Percentiles rank a stretch among this genome's conserved stretches.
Evolutionary conservation across 2,329 filamentous ascomycete genomes (phyloP).

Genomic region (Aspergillus brasiliensis): DNA sequence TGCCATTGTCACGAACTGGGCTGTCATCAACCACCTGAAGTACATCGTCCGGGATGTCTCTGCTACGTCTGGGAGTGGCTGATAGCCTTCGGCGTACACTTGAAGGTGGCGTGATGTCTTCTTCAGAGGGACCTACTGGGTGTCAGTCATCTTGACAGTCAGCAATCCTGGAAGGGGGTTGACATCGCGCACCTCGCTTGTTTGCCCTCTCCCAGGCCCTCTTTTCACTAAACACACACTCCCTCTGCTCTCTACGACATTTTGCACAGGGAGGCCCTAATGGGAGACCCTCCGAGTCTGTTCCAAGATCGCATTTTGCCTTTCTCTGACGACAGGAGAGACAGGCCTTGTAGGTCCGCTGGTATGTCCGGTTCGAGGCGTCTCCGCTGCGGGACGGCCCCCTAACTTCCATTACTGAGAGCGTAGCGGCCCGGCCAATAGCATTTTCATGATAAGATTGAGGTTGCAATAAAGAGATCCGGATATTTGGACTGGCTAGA

Average conservation of each 20-base stretch:
- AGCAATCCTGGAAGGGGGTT: neutral
- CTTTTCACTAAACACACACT: slow-evolving; percentile 52
- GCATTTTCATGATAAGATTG: slow-evolving; percentile 3
- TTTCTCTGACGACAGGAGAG: slow-evolving; percentile 56
- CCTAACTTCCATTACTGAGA: slow-evolving; percentile 25
- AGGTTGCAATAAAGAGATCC: neutral
- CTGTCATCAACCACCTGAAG: slow-evolving; percentile 5
- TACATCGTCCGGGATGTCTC: slow-evolving; percentile 1
- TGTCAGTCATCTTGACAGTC: neutral
- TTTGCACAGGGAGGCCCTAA: slow-evolving; percentile 49
- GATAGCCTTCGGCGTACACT: slow-evolving; percentile 14
- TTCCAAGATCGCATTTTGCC: slow-evolving; percentile 54
- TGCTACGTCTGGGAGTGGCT: neutral
- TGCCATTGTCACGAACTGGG: slow-evolving; percentile 4
- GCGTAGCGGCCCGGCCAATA: slow-evolving; percentile 16
- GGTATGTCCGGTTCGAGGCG: slow-evolving; percentile 43
- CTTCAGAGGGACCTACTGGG: slow-evolving; percentile 14
- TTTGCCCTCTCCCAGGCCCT: slow-evolving; percentile 44
- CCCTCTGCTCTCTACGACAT: slow-evolving; percentile 54
- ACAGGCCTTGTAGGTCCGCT: slow-evolving; percentile 59
- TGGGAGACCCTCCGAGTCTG: slow-evolving; percentile 41
- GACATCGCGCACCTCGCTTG: slow-evolving; percentile 31
- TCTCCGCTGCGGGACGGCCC: slow-evolving; percentile 18
- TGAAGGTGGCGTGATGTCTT: slow-evolving; percentile 9
- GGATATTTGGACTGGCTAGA: neutral